Evolutionary conservation across 2,329 filamentous ascomycete genomes (phyloP).

Genomic region (Colletotrichum endophyticum): DNA sequence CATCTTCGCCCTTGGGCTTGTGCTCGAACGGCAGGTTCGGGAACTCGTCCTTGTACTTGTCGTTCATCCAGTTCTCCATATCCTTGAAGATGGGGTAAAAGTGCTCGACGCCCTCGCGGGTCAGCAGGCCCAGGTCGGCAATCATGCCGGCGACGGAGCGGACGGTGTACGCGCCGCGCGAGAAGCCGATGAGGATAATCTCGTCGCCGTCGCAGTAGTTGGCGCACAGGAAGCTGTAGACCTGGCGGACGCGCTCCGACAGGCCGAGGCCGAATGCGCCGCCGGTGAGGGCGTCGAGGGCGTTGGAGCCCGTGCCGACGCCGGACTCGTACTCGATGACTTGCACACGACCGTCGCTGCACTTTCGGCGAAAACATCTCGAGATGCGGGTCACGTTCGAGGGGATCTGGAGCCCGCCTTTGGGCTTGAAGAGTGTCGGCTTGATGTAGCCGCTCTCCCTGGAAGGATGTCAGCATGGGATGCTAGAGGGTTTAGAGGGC

Average conservation of each 20-base stretch:
- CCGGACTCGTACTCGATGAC: conserved; percentile 67
- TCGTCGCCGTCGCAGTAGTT: conserved; percentile 66
- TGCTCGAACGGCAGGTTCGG: conserved; percentile 50
- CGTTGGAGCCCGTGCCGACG: conserved; percentile 58
- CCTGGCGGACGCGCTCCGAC: conserved; percentile 61
- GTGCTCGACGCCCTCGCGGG: conserved; percentile 55
- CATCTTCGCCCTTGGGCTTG: conserved; percentile 51
- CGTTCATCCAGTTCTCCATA: conserved; percentile 57
- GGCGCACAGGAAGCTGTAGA: conserved; percentile 66
- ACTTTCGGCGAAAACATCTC: conserved; percentile 57
- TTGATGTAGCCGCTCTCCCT: conserved; percentile 52
- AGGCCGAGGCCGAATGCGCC: conserved; percentile 62
- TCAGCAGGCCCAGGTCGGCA: conserved; percentile 54
- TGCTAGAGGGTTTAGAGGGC: too few species aligned
- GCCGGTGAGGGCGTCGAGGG: conserved; percentile 55
- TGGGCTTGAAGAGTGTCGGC: conserved; percentile 36
- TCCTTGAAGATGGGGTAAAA: conserved; percentile 63
- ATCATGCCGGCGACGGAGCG: conserved; percentile 62
- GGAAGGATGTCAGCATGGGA: neutral
- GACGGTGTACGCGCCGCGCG: conserved; percentile 62
- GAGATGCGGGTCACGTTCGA: conserved; percentile 68
- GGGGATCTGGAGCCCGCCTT: conserved; percentile 52
- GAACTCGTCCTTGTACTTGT: conserved; percentile 50
- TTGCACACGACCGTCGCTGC: conserved; percentile 57
- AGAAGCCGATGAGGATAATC: conserved; percentile 62